Conservation (phyloP, 148 eudicot genomes). For the Cornus suecica region DNA sequence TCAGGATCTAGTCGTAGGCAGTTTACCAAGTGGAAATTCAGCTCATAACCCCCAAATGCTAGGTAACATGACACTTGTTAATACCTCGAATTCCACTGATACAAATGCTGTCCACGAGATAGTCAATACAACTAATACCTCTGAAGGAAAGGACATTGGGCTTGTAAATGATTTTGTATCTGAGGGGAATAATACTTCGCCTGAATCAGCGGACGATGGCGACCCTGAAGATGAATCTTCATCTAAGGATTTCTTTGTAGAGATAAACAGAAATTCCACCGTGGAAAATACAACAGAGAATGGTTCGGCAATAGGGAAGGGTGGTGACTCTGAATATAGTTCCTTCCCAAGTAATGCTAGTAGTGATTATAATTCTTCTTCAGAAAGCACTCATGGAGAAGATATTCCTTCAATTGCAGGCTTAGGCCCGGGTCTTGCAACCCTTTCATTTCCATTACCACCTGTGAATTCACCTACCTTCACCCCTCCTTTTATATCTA, state of each 20-base stretch:
- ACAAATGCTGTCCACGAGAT: conserved; percentile 6
- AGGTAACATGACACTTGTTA: conserved; percentile 5
- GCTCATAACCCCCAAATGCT: conserved; percentile 4
- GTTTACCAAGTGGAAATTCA: conserved; percentile 11
- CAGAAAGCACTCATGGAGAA: not conserved
- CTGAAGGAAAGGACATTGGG: conserved; percentile 2
- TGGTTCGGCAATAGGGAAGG: too few species aligned
- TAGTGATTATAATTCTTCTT: not conserved
- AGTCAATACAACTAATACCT: not conserved
- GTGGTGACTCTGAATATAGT: not conserved
- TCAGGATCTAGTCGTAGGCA: not conserved
- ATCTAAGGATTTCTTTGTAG: conserved; percentile 8
- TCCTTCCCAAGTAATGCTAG: conserved; percentile 4
- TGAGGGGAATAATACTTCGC: conserved; percentile 10
- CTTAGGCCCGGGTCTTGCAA: not conserved
- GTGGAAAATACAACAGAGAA: not conserved
- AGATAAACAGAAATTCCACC: not conserved
- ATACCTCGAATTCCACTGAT: conserved; percentile 16
- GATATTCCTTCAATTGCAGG: conserved; percentile 12
- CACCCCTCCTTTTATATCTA: conserved; percentile 8
- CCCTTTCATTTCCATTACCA: conserved; percentile 9
- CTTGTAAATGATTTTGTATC: conserved; percentile 5
- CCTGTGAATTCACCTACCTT: conserved; percentile 10
- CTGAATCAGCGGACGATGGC: conserved; percentile 1
- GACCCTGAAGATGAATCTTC: conserved; percentile 21